These are phyloP conservation scores for Emergomyces orientalis DNA, from an alignment of 2,329 filamentous ascomycete genomes.

Conservation along the genomic window DNA sequence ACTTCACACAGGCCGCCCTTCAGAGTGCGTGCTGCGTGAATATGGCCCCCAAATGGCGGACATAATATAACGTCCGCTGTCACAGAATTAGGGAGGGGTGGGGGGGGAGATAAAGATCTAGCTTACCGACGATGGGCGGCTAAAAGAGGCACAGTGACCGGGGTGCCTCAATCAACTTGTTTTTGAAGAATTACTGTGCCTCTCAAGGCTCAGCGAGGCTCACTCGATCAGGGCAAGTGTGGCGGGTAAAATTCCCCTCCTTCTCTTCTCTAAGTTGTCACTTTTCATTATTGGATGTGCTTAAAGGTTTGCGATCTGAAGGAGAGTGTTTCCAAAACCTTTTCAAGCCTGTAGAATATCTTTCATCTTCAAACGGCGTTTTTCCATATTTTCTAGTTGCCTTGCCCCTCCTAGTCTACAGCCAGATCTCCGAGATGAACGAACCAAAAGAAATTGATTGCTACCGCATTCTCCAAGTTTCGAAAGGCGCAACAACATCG, in stretches of 20 bases:
- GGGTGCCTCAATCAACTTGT: neutral
- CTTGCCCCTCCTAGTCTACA: neutral
- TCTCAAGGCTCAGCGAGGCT: neutral
- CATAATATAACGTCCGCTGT: neutral
- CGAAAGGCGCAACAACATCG: constrained; percentile 7
- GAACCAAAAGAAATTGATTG: constrained; percentile 10
- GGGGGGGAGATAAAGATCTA: neutral
- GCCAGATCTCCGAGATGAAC: neutral
- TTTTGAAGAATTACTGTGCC: neutral
- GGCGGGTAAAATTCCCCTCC: neutral
- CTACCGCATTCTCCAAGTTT: constrained; percentile 12
- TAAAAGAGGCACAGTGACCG: neutral
- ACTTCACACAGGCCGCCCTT: neutral
- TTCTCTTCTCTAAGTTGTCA: neutral
- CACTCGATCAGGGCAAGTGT: neutral
- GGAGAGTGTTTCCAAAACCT: neutral
- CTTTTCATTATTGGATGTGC: neutral
- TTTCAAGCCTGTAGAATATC: neutral
- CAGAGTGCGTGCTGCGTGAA: neutral
- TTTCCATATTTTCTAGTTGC: neutral
- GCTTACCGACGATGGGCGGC: neutral
- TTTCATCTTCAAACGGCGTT: neutral
- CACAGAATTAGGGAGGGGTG: neutral
- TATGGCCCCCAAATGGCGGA: neutral
- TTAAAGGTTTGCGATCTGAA: neutral